Evolutionary conservation across 2,329 filamentous ascomycete species (phyloP).

Genomic region (Chaetomium sp.): DNA sequence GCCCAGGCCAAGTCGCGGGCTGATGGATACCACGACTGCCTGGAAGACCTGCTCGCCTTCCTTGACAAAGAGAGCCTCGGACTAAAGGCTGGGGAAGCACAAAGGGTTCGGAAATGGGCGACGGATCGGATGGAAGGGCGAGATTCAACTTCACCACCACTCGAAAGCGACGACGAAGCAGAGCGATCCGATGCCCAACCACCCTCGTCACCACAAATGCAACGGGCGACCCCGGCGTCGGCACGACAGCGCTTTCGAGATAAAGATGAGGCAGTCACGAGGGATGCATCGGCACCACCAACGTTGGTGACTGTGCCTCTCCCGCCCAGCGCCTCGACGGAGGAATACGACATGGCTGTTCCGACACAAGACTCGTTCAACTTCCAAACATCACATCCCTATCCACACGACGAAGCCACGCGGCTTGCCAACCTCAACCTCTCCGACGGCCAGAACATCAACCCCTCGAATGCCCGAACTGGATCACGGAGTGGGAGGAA

Average conservation of each 20-base stretch:
- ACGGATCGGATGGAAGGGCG: slow-evolving; percentile 63
- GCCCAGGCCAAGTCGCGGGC: slow-evolving; percentile 68
- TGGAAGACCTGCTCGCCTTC: slow-evolving; percentile 82
- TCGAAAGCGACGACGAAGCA: slow-evolving; percentile 51
- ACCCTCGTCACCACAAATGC: slow-evolving; percentile 49
- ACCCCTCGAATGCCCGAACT: slow-evolving; percentile 27
- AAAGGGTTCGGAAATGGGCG: slow-evolving; percentile 56
- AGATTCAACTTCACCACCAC: slow-evolving; percentile 43
- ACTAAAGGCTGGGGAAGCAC: slow-evolving; percentile 69
- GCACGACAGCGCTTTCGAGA: slow-evolving; percentile 26
- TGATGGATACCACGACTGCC: slow-evolving; percentile 87
- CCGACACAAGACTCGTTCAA: slow-evolving; percentile 59
- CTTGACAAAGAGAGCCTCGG: slow-evolving; percentile 78
- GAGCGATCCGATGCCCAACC: slow-evolving; percentile 52
- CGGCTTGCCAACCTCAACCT: slow-evolving; percentile 56
- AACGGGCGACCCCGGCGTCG: slow-evolving; percentile 40
- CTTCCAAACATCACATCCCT: slow-evolving; percentile 59
- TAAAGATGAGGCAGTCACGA: slow-evolving; percentile 30
- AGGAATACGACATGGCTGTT: slow-evolving; percentile 37
- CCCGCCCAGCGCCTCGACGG: slow-evolving; percentile 21
- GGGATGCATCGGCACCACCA: slow-evolving; percentile 32
- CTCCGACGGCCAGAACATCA: slow-evolving; percentile 44
- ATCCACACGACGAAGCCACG: slow-evolving; percentile 52
- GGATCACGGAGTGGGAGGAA: slow-evolving; percentile 25
- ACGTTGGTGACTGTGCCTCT: slow-evolving; percentile 14